Base-by-base conservation (phyloP, 345 rosid genomes). In the Linum usitatissimum region DNA sequence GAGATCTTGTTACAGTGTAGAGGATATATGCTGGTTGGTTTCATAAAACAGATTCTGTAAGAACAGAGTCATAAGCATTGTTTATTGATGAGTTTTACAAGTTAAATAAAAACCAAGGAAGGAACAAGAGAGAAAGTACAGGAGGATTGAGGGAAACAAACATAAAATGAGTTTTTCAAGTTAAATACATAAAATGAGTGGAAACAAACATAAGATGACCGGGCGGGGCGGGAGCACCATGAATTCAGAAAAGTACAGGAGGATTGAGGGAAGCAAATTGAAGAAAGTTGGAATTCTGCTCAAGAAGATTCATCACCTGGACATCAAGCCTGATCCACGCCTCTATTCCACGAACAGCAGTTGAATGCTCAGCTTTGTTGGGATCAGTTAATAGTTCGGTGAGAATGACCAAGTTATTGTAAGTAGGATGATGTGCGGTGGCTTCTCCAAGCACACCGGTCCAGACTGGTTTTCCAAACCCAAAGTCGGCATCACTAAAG, bases 391-490 rank as follows among this genome's bases (percentile, higher is more conserved):
- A 2, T 4, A 9, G 9, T 15, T 62, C 66, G 18, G 62, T 62
- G 36, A 56, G 30, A 12, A 68, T 54, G n/a, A 30, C 55, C 53
- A 61, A 31, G 56, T 68, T 54, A 0, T 51, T 30, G 12, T 28
- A 53, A 20, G 30, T 38, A 42, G 36, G 42, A 53, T 40, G 13
- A 20, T 53, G 14, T 36, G 12, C 21, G 15, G 48, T 18, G 14
- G 36, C 42, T 8, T 57, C 66, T 55, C 66, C 66, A n/a, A 45
- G 8, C 23, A 56, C 28, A 5, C 49, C 62, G 30, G 15, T 23
- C 71, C 66, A 62, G 40, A 56, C 28, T 2, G 63, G 63, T 30
- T 56, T 62, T 19, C 71, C 65, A 48, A 61, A 62, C 4, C 71
- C 71, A 9, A 68, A 62, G 18, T 62, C 62, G 8, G 56, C 12